Evolutionary conservation across 345 rosid genomes (phyloP).

Genomic region (Psidium guajava): DNA sequence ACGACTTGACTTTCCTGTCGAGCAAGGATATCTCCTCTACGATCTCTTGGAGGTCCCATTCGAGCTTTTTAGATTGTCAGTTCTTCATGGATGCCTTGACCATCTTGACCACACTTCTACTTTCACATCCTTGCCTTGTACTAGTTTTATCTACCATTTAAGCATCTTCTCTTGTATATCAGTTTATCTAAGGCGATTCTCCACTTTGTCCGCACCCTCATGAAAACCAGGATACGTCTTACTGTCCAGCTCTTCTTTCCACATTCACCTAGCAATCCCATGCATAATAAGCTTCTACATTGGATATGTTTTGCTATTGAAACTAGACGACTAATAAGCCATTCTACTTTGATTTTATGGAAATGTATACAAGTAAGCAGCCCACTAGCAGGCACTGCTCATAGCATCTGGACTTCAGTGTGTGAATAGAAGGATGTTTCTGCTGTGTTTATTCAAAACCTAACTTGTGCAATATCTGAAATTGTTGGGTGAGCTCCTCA

Average conservation of each 20-base stretch:
- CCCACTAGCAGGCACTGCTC: not conserved
- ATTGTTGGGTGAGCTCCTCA: not conserved
- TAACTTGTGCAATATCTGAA: not conserved
- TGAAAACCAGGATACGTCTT: not conserved
- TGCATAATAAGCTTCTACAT: not conserved
- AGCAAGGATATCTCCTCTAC: no score
- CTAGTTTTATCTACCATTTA: not conserved
- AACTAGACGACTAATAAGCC: not conserved
- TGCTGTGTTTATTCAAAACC: not conserved
- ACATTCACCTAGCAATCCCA: not conserved
- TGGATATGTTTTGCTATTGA: not conserved
- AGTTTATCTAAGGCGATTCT: not conserved
- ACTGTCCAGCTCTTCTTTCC: not conserved
- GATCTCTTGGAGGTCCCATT: not conserved
- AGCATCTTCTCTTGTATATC: not conserved
- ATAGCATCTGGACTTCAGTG: not conserved
- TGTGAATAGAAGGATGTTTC: not conserved
- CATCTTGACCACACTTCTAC: not conserved
- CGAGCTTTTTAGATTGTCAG: not conserved
- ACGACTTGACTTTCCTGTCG: no score
- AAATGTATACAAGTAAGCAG: not conserved
- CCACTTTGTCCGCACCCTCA: not conserved
- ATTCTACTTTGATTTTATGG: not conserved
- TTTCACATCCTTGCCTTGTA: not conserved
- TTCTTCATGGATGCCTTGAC: not conserved